Evolutionary conservation across 768 basidiomycete species (phyloP), one percentile per base, ranked within the genome.

Genomic region (Termitomyces sp.): DNA sequence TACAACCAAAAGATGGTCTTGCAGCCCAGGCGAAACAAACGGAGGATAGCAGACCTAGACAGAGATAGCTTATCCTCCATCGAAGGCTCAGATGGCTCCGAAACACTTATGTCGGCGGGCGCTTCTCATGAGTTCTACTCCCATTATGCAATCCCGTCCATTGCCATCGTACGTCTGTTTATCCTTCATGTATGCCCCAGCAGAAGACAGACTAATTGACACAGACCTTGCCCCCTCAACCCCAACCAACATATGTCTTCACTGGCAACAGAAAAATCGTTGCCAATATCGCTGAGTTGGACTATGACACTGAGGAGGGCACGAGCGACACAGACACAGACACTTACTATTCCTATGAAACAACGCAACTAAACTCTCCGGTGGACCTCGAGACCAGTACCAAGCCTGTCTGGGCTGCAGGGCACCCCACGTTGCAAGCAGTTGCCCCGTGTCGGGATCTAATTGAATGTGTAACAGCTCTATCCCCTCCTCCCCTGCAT

Each of bases 401-500:
- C 14, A 38, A 11, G 26, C 22, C 51, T 20, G 22, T n/a, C 3
- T 36, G 26, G 52, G 11, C 18, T 5, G 26, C 35, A 32, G 20
- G 14, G 13, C 45, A 16, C 30, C 36, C 55, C 40, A 45, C 22
- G 52, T 18, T 11, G 52, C 20, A n/a, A 16, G 30, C n/a, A 28
- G 24, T 43, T 24, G n/a, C 30, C 26, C 28, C 11, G 38, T 22
- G 30, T 49, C 33, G 20, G 24, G 58, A 52, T 30, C 43, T 60
- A 56, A 55, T 52, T n/a, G 60, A 56, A 14, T 50, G 54, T 32
- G 51, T 55, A 3, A 65, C 60, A n/a, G 41, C 52, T 43, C 58
- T 65, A 6, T 35, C 60, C 14, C 56, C 60, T 20, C 59, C 63
- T 40, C 60, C 64, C 38, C 51, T 63, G 43, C 58, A 56, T 33